Evolutionary conservation across 306 rosid genomes (phyloP).

Genomic region (Lotus japonicus): DNA sequence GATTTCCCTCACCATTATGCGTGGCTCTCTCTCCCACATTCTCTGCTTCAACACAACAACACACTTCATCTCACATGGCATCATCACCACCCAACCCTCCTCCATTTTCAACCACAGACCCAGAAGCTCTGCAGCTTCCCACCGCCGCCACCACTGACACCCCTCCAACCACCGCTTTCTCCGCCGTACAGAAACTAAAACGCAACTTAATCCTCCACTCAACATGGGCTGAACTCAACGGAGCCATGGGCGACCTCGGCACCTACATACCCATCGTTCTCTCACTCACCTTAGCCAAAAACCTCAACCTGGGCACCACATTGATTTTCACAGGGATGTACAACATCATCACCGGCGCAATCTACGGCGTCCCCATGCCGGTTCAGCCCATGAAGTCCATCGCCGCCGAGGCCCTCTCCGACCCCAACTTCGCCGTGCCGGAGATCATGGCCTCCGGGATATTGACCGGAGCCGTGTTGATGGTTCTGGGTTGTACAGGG

Average conservation of each 20-base stretch:
- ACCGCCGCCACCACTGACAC: not conserved
- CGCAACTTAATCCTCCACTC: constrained; percentile 43
- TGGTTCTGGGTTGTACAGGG: constrained; percentile 51
- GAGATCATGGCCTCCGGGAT: constrained; percentile 82
- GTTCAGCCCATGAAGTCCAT: constrained; percentile 90
- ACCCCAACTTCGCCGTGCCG: constrained; percentile 40
- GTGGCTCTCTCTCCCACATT: not conserved
- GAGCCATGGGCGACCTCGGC: constrained; percentile 85
- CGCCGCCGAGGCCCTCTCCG: constrained; percentile 56
- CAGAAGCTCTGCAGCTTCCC: not conserved
- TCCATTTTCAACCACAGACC: not conserved
- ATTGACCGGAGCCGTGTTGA: constrained; percentile 43
- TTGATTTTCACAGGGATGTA: constrained; percentile 64
- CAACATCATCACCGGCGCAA: constrained; percentile 59
- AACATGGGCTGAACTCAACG: constrained; percentile 61
- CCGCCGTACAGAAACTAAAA: constrained; percentile 29
- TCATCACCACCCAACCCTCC: constrained; percentile 12
- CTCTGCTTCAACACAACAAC: not conserved
- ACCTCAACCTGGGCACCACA: constrained; percentile 72
- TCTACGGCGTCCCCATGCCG: constrained; percentile 82
- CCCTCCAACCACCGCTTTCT: not conserved
- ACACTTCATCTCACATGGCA: constrained; percentile 16
- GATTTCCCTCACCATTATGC: not conserved
- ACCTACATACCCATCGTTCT: constrained; percentile 71
- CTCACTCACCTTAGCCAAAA: constrained; percentile 47